Evolutionary conservation across 306 rosid genomes (phyloP).

Genomic region (Argentina anserina): DNA sequence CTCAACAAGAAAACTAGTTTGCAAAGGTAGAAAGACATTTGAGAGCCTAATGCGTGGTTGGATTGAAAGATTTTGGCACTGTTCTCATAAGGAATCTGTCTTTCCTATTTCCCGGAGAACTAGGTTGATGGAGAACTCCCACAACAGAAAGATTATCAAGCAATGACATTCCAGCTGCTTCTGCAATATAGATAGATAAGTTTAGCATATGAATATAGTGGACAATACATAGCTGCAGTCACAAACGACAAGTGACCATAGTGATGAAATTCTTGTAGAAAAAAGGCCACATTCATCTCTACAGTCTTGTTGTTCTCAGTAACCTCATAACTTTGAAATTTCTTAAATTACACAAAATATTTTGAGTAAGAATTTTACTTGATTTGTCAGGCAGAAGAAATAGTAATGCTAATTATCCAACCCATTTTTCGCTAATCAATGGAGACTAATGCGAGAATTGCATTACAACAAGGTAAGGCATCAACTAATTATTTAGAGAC

Average conservation of each 20-base stretch:
- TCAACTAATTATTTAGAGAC: slow-evolving; percentile 22
- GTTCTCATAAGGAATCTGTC: slow-evolving; percentile 31
- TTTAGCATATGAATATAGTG: slow-evolving; percentile 1
- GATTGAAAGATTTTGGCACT: slow-evolving; percentile 29
- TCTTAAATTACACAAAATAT: background rate
- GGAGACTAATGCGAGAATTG: background rate
- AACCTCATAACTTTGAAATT: background rate
- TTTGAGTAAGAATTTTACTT: background rate
- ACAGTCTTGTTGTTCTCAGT: background rate
- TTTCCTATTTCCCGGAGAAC: slow-evolving; percentile 77
- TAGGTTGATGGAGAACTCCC: slow-evolving; percentile 75
- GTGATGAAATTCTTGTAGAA: background rate
- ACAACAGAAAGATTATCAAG: slow-evolving; percentile 70
- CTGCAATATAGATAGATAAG: slow-evolving; percentile 42
- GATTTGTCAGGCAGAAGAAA: background rate
- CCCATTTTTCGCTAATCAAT: background rate
- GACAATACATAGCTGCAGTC: background rate
- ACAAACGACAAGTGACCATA: background rate
- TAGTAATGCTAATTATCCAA: background rate
- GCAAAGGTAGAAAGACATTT: slow-evolving; percentile 16
- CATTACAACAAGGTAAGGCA: background rate
- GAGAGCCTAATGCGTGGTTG: slow-evolving; percentile 20
- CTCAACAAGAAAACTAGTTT: slow-evolving; percentile 14
- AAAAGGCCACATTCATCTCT: background rate
- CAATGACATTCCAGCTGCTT: slow-evolving; percentile 59